Percentiles rank a stretch among this genome's conserved stretches.
phyloP scores from a whole-genome alignment of 495 filamentous ascomycete species.

The Neurospora cerealis region DNA sequence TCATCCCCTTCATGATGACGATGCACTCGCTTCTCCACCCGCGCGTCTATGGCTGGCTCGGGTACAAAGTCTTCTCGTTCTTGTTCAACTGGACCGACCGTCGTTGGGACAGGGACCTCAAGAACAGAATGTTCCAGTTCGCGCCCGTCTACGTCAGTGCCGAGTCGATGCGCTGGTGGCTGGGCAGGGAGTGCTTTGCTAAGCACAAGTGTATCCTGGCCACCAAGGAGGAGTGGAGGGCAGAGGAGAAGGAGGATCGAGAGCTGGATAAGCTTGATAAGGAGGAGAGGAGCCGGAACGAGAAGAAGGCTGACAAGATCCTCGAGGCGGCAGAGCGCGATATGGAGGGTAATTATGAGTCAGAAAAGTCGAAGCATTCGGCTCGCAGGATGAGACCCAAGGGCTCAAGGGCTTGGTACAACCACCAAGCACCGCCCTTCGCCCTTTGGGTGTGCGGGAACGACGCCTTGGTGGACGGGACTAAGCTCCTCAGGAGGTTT shows the following conservation, averaged over 20 bases:
- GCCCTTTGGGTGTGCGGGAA: slow-evolving; percentile 81
- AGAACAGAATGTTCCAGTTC: slow-evolving; percentile 83
- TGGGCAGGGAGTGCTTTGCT: slow-evolving; percentile 84
- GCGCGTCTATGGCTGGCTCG: slow-evolving; percentile 68
- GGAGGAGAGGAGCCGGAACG: neutral
- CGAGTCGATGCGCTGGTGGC: slow-evolving; percentile 94
- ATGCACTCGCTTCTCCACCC: slow-evolving; percentile 59
- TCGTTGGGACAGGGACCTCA: slow-evolving; percentile 75
- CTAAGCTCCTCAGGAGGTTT: slow-evolving; percentile 61
- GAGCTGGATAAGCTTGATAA: slow-evolving; percentile 14
- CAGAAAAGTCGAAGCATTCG: slow-evolving; percentile 3
- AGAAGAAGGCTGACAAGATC: slow-evolving; percentile 2
- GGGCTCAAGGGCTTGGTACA: slow-evolving; percentile 65
- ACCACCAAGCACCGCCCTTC: slow-evolving; percentile 67
- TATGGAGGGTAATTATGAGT: slow-evolving; percentile 1
- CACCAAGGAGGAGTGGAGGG: slow-evolving; percentile 55
- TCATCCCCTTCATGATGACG: slow-evolving; percentile 91
- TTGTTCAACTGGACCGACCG: slow-evolving; percentile 83
- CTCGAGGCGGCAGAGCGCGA: slow-evolving; percentile 7
- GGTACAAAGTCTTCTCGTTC: slow-evolving; percentile 84
- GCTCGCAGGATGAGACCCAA: slow-evolving; percentile 21
- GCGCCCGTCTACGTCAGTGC: slow-evolving; percentile 82
- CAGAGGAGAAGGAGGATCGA: slow-evolving; percentile 55
- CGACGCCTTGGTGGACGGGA: slow-evolving; percentile 78
- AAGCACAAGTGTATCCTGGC: slow-evolving; percentile 84